Evolutionary conservation across 345 rosid genomes (phyloP), one percentile per base, ranked within the genome.

Genomic region (Acer yangbiense): DNA sequence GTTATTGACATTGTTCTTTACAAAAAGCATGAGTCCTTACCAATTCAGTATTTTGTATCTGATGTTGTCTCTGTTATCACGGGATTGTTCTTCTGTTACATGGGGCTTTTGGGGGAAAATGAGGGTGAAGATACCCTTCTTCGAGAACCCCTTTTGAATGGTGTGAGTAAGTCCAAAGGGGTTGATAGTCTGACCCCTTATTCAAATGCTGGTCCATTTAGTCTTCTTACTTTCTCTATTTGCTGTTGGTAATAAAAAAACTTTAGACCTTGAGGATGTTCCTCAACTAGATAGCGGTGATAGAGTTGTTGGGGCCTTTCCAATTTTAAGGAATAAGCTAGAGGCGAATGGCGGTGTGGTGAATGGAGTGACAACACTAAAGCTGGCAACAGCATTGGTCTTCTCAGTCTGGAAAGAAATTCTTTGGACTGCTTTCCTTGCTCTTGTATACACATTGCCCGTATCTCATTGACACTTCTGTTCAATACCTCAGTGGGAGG

Each of bases 241-340:
- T 71, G 89, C 85, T 50, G 43, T 71, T 50, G 95, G 93, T 64
- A 86, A 88, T 71, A 25, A 87, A 74, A 91, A 91, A 76, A 68
- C 81, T 29, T 72, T 91, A 74, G 90, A 91, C 82, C 84, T 84
- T 10, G 90, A 88, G 78, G 92, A 89, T 81, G 89, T 89, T 77
- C 93, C 95, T 27, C 90, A 89, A 73, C 90, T 91, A 68, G 87
- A 86, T 71, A 82, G 70, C 17, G 46, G 7, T 54, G 93, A 91
- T 66, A 87, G 92, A 39, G 86, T 88, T 9, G 76, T 73, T 29
- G 76, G 83, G 78, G 69, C 83, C 52, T 89, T 85, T 13, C 25
- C 85, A 23, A 68, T 46, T 66, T 83, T 86, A 76, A 84, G 77
- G 72, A 81, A 57, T 72, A 85, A 84, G 80, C 89, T 89, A 18